A percentile compares a stretch with the other conserved stretches of the same genome.
Conservation (phyloP, 768 basidiomycete genomes). For the Hericium rajendrae region DNA sequence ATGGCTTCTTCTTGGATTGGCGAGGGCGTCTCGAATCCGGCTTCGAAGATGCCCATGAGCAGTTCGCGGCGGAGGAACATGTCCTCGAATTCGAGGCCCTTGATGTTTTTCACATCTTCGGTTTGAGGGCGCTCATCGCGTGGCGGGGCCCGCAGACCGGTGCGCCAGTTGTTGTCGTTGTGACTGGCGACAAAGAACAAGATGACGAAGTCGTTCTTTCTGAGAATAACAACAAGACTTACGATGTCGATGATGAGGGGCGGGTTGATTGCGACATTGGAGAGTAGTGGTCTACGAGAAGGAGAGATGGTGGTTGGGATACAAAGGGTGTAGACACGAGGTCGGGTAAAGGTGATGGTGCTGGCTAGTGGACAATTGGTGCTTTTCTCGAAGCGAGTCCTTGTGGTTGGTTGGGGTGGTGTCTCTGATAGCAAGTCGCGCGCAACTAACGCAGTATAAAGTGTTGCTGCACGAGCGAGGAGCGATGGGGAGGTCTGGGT, state of each 20-base stretch:
- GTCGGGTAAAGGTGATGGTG: not conserved
- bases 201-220: not conserved
- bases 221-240: not conserved
- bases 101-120: slow-evolving; percentile 90
- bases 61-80: slow-evolving; percentile 88
- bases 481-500: not conserved
- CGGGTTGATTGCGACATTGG: slow-evolving; percentile 14
- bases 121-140: slow-evolving; percentile 94
- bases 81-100: slow-evolving; percentile 94
- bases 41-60: slow-evolving; percentile 99
- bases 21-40: slow-evolving; percentile 92
- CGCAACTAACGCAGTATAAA: not conserved
- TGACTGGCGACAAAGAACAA: not conserved
- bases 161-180: slow-evolving; percentile 48
- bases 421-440: too few relatives aligned
- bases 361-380: not conserved
- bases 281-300: not conserved
- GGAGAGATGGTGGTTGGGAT: not conserved
- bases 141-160: slow-evolving; percentile 72
- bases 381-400: not conserved
- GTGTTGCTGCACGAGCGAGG: not conserved
- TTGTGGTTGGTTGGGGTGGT: not conserved
- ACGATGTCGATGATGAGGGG: slow-evolving; percentile 13
- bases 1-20: slow-evolving; percentile 99
- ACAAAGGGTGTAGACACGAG: not conserved